Conservation (phyloP, 2,329 filamentous ascomycete genomes). For the Septoria petroselini region DNA sequence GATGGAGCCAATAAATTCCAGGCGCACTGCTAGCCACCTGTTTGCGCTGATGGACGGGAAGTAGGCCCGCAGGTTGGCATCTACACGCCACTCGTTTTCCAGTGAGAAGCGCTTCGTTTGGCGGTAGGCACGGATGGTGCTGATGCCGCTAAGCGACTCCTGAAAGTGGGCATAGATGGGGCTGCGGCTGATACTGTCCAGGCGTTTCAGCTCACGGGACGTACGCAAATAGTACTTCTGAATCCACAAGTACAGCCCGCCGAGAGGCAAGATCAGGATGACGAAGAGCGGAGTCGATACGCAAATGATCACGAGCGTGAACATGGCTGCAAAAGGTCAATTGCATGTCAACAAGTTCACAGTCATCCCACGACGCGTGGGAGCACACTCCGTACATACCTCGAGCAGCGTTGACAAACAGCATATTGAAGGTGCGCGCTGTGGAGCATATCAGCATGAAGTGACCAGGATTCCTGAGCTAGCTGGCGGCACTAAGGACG, state of each 20-base stretch:
- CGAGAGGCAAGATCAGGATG: constrained; percentile 75
- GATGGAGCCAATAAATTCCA: constrained; percentile 92
- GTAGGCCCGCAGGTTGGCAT: constrained; percentile 89
- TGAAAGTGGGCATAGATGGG: constrained; percentile 99
- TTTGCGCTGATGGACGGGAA: constrained; percentile 90
- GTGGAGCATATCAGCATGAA: constrained; percentile 10
- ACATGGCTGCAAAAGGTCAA: constrained; percentile 50
- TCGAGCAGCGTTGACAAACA: constrained; percentile 51
- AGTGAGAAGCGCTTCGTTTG: constrained; percentile 82
- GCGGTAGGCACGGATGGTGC: constrained; percentile 90
- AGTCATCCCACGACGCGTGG: constrained; percentile 17
- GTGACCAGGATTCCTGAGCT: constrained; percentile 6
- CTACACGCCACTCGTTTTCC: constrained; percentile 97
- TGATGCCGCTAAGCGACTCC: constrained; percentile 88
- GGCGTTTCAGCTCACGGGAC: constrained; percentile 89
- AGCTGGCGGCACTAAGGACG: constrained; percentile 12
- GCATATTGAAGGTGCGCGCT: constrained; percentile 88
- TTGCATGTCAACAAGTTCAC: constrained; percentile 1
- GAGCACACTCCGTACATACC: too few species aligned
- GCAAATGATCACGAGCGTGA: constrained; percentile 84
- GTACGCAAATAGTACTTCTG: constrained; percentile 96
- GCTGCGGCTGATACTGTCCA: constrained; percentile 92
- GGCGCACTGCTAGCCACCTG: constrained; percentile 87
- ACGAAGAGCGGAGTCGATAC: constrained; percentile 77
- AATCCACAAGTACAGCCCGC: constrained; percentile 81